These are phyloP conservation scores for Gypsophila paniculata DNA, from an alignment of 179 eudicot species.

Conservation along the genomic window DNA sequence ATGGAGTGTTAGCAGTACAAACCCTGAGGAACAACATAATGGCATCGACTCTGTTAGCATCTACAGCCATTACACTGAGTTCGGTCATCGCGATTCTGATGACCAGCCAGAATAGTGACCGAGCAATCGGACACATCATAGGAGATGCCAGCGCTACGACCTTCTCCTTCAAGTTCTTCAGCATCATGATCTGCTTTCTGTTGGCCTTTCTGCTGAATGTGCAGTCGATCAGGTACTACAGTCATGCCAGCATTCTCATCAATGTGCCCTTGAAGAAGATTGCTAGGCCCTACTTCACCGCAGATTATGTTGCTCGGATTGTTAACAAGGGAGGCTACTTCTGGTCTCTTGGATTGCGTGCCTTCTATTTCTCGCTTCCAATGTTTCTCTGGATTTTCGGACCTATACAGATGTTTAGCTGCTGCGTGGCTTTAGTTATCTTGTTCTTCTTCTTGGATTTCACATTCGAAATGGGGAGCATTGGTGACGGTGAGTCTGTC, in stretches of 20 bases:
- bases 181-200: slow-evolving; percentile 75
- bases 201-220: slow-evolving; percentile 68
- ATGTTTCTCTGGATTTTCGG: slow-evolving; percentile 88
- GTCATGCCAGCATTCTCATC: slow-evolving; percentile 85
- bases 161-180: slow-evolving; percentile 62
- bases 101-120: slow-evolving; percentile 36
- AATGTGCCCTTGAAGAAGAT: slow-evolving; percentile 70
- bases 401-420: slow-evolving; percentile 75
- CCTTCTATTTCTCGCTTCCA: slow-evolving; percentile 86
- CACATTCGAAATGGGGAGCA: slow-evolving; percentile 32
- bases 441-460: slow-evolving; percentile 73
- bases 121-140: slow-evolving; percentile 24
- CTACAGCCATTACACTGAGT: slow-evolving; percentile 81
- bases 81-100: slow-evolving; percentile 80
- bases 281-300: slow-evolving; percentile 33
- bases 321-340: slow-evolving; percentile 84
- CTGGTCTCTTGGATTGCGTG: slow-evolving; percentile 86
- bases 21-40: slow-evolving; percentile 92
- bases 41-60: slow-evolving; percentile 89
- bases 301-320: slow-evolving; percentile 56
- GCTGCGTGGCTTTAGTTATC: slow-evolving; percentile 49
- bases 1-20: slow-evolving; percentile 76
- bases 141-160: slow-evolving; percentile 54
- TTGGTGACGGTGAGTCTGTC: slow-evolving; percentile 18
- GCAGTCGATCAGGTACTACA: slow-evolving; percentile 81